A percentile compares a stretch with the other conserved stretches of the same genome.
phyloP scores from a whole-genome alignment of 176 grass and related monocot genomes.

The Bonia amplexicaulis region DNA sequence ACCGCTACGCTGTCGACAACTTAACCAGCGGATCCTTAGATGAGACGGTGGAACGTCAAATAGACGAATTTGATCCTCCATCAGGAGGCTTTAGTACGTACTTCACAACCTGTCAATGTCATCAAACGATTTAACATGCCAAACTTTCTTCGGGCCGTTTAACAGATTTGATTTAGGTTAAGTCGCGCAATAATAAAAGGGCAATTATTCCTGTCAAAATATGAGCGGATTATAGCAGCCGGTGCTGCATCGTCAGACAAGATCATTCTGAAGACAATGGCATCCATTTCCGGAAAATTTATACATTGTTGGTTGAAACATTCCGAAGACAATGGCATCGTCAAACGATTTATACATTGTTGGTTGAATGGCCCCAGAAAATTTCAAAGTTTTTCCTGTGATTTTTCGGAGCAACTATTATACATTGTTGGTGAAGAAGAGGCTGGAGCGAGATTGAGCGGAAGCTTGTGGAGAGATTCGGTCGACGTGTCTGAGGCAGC shows the following conservation, averaged over 20 bases:
- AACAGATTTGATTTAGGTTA: conserved; percentile 19
- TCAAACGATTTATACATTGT: too few species aligned
- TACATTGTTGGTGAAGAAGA: conserved; percentile 38
- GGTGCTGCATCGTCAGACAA: conserved; percentile 72
- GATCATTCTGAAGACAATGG: conserved; percentile 66
- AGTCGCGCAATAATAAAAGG: conserved; percentile 72
- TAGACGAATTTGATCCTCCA: conserved; percentile 62
- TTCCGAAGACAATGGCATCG: too few species aligned
- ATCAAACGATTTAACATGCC: not conserved
- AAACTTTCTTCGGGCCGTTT: not conserved
- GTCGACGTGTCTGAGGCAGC: not conserved
- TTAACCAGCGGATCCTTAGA: conserved; percentile 21
- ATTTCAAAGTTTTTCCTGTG: too few species aligned
- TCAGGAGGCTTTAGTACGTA: conserved; percentile 48
- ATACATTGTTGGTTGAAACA: conserved; percentile 35
- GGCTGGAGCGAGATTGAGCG: conserved; percentile 53
- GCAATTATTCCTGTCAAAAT: conserved; percentile 77
- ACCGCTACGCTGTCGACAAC: conserved; percentile 45
- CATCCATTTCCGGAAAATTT: conserved; percentile 68
- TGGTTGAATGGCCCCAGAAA: too few species aligned
- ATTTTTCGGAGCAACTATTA: too few species aligned
- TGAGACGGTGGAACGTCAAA: conserved; percentile 23
- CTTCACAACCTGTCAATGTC: not conserved
- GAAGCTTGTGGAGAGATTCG: conserved; percentile 36
- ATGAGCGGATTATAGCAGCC: conserved; percentile 82